These are phyloP conservation scores for Ophiobolus disseminans DNA, from an alignment of 2,329 filamentous ascomycete species.

Conservation along the genomic window DNA sequence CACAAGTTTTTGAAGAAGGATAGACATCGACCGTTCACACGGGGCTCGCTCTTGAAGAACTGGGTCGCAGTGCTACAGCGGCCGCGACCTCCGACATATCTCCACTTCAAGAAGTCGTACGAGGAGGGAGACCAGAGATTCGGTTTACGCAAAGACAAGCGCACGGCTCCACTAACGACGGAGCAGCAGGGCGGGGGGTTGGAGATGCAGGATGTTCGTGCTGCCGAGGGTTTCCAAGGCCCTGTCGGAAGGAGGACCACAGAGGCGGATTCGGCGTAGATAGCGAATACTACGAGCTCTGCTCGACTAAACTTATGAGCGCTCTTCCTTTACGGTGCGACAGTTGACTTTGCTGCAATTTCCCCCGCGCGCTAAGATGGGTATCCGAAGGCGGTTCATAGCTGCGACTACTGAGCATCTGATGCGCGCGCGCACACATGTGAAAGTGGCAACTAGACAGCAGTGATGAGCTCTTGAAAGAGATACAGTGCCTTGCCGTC, in stretches of 20 bases:
- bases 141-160: conserved; percentile 64
- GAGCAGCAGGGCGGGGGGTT: conserved; percentile 64
- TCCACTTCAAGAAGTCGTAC: conserved; percentile 82
- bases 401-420: too few species aligned
- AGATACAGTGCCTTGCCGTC: too few species aligned
- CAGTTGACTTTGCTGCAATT: too few species aligned
- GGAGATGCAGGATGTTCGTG: conserved; percentile 70
- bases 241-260: conserved; percentile 31
- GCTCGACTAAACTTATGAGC: too few species aligned
- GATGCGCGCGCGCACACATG: too few species aligned
- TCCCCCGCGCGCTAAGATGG: too few species aligned
- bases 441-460: too few species aligned
- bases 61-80: conserved; percentile 81
- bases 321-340: too few species aligned
- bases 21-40: conserved; percentile 87
- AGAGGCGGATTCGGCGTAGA: conserved; percentile 19
- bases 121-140: conserved; percentile 85
- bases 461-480: too few species aligned
- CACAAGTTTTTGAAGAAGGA: conserved; percentile 95
- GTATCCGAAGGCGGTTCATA: too few species aligned
- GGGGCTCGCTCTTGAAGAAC: conserved; percentile 77
- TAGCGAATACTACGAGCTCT: conserved; percentile 1
- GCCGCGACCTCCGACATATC: conserved; percentile 85
- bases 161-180: conserved; percentile 56
- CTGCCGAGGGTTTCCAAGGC: conserved; percentile 44